A percentile compares a stretch with the other conserved stretches of the same genome.
phyloP scores from a whole-genome alignment of 108 stramenopile genomes.

The Asterionellopsis glacialis region DNA sequence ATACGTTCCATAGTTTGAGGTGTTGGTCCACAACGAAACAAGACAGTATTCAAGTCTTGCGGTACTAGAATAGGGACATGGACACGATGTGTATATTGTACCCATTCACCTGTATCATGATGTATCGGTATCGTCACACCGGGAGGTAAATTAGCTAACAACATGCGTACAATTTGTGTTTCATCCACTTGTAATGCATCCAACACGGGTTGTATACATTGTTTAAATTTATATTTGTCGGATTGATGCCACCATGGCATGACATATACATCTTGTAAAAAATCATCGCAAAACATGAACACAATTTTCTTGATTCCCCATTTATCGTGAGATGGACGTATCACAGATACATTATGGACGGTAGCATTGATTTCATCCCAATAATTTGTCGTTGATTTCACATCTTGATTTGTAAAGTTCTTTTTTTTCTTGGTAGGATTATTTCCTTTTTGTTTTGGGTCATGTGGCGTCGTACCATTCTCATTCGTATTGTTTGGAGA shows the following conservation, averaged over 20 bases:
- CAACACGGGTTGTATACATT: conserved; percentile 76
- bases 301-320: conserved; percentile 97
- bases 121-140: conserved; percentile 94
- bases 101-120: conserved; percentile 98
- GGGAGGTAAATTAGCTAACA: conserved; percentile 92
- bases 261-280: conserved; percentile 78
- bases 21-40: conserved; percentile 86
- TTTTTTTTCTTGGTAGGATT: conserved; percentile 10
- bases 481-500: conserved; percentile 12
- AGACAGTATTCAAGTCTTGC: conserved; percentile 54
- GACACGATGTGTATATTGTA: conserved; percentile 88
- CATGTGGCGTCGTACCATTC: conserved; percentile 6
- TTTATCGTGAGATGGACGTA: conserved; percentile 89
- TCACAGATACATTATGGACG: conserved; percentile 77
- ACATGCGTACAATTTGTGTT: conserved; percentile 73
- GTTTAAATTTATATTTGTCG: conserved; percentile 32
- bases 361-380: conserved; percentile 79
- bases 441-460: neutral
- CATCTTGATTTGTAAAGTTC: conserved; percentile 1
- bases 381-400: conserved; percentile 39
- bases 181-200: conserved; percentile 42
- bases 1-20: conserved; percentile 65
- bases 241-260: conserved; percentile 85
- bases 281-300: conserved; percentile 95
- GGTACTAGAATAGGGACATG: conserved; percentile 87